Base-by-base conservation (phyloP, 2,329 filamentous ascomycete genomes). In the Monilinia vaccinii-corymbosi region DNA sequence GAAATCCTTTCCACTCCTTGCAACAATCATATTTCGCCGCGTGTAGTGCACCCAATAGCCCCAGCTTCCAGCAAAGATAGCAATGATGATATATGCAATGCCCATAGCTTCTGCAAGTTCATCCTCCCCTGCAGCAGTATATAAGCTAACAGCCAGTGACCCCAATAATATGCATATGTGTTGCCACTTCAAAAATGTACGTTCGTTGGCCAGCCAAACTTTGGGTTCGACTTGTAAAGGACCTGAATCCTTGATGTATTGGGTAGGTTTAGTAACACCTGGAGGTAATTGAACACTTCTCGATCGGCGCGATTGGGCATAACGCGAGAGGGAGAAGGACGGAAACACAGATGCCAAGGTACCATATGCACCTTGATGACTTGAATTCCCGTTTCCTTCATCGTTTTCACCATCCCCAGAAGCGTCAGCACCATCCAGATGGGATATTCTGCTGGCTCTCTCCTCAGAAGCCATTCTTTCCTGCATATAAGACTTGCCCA, bases 161-260 rank as follows among this genome's bases (percentile, higher is more conserved):
- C 91, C 92, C 28, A 99, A 84, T 16, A 99, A 80, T 52, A 99
- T 84, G 63, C 85, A 87, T 69, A 99, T 91, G 73, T 97, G 92
- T 77, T 97, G 90, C 94, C 94, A 99, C 75, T 97, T 97, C 74
- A 99, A 87, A 72, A 97, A 99, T 0, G 94, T 99, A 63, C 94
- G 87, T 76, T 99, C 93, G 74, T 99, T 99, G 58, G 94, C 94
- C 60, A 99, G 86, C 93, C 94, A 99, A 34, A 99, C 93, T 75
- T 99, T 99, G 63, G 91, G 91, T 76, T 99, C 94, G 60, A 99
- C 91, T 71, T 91, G 88, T 65, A 97, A 82, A 40, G 91, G 89
- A 3, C 94, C 93, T 38, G 88, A 83, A 74, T 99, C 95, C 78
- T 99, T 99, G 79, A 99, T 89, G 86, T 93, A 95, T 65, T 85